These are phyloP conservation scores for Dryas alaskensis DNA, from an alignment of 306 rosid species.

Conservation along the genomic window DNA sequence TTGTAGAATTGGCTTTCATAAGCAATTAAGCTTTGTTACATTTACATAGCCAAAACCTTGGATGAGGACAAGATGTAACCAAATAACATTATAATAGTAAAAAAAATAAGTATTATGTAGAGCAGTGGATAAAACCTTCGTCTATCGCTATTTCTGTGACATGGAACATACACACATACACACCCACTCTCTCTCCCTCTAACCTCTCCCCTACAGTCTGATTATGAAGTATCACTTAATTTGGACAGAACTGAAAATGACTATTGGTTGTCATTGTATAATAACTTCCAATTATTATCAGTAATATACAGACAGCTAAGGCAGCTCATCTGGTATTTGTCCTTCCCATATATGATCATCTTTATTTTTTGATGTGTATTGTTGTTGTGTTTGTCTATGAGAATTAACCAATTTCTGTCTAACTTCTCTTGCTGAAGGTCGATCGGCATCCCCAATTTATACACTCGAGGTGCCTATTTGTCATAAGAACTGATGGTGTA, in stretches of 20 bases:
- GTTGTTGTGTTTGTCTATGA: not conserved
- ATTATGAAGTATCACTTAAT: not conserved
- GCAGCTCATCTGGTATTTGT: not conserved
- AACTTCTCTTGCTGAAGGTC: slow-evolving; percentile 56
- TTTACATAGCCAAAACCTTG: not conserved
- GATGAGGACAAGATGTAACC: not conserved
- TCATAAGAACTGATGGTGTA: slow-evolving; percentile 78
- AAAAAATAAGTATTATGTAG: not conserved
- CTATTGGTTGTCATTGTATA: not conserved
- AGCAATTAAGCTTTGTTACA: not conserved
- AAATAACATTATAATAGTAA: not conserved
- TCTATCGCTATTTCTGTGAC: not conserved
- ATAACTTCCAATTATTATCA: not conserved
- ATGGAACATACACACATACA: not conserved
- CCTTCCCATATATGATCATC: not conserved
- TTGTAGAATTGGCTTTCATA: not conserved
- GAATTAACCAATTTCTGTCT: slow-evolving; percentile 10
- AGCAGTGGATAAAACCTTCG: not conserved
- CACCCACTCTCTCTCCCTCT: not conserved
- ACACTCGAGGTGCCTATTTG: slow-evolving; percentile 75
- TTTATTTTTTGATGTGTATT: not conserved
- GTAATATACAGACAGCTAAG: not conserved
- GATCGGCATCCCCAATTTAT: slow-evolving; percentile 83
- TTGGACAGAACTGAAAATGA: not conserved
- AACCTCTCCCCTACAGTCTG: not conserved